phyloP scores from a whole-genome alignment of 345 rosid genomes.

The Dimocarpus longan region DNA sequence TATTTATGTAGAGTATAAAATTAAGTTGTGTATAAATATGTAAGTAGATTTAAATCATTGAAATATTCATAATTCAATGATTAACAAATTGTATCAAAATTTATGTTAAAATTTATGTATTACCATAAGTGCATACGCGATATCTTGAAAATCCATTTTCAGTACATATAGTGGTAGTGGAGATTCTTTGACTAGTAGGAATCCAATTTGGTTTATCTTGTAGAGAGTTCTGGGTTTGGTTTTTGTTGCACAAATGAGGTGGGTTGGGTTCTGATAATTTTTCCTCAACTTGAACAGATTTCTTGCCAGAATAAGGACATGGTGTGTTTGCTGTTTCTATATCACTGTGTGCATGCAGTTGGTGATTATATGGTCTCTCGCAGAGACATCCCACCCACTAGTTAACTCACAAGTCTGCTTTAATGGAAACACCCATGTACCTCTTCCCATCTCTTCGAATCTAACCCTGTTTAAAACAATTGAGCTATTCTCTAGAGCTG shows the following conservation, averaged over 20 bases:
- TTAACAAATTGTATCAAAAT: too few relatives aligned
- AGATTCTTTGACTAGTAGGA: slow-evolving; percentile 20
- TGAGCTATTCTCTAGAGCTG: too few relatives aligned
- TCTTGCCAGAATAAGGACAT: slow-evolving; percentile 72
- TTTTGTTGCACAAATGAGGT: slow-evolving; percentile 8
- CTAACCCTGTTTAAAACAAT: background rate
- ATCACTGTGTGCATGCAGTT: background rate
- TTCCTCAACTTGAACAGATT: slow-evolving; percentile 76
- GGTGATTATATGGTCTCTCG: background rate
- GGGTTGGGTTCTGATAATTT: slow-evolving; percentile 37
- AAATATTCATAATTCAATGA: too few relatives aligned
- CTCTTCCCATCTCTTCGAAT: background rate
- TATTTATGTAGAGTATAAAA: too few relatives aligned
- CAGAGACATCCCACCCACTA: too few relatives aligned
- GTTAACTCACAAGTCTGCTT: background rate
- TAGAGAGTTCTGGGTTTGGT: background rate
- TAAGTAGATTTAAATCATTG: too few relatives aligned
- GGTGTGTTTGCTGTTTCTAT: background rate
- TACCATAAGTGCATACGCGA: background rate
- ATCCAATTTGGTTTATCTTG: background rate
- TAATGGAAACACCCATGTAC: background rate
- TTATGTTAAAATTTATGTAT: too few relatives aligned
- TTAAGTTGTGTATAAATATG: too few relatives aligned
- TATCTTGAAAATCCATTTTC: slow-evolving; percentile 26
- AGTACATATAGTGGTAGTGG: slow-evolving; percentile 5